Evolutionary conservation across 179 eudicot species (phyloP).

Genomic region (Amaranthus tricolor): DNA sequence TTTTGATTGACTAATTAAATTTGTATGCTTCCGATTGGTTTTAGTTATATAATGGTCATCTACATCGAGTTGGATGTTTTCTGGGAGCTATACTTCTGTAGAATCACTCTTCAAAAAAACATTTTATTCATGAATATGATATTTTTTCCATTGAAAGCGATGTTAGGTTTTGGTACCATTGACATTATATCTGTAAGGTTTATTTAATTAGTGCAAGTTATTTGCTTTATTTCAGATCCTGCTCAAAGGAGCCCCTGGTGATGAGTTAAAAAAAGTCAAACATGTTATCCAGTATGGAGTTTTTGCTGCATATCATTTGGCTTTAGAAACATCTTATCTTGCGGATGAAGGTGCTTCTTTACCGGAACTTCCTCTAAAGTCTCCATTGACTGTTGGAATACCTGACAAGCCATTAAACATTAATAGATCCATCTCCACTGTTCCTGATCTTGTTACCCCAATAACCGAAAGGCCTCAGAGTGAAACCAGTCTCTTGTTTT

Average conservation of each 20-base stretch:
- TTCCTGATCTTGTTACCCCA: slow-evolving; percentile 33
- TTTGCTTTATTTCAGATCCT: slow-evolving; percentile 36
- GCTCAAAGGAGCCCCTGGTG: slow-evolving; percentile 57
- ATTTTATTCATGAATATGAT: too few relatives aligned
- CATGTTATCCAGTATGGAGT: slow-evolving; percentile 50
- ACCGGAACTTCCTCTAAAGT: slow-evolving; percentile 44
- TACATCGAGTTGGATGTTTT: too few relatives aligned
- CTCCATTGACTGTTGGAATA: slow-evolving; percentile 40
- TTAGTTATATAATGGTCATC: neutral
- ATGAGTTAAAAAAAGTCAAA: slow-evolving; percentile 53
- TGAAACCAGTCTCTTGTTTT: slow-evolving; percentile 21
- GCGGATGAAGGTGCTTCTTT: slow-evolving; percentile 56
- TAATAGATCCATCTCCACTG: slow-evolving; percentile 38
- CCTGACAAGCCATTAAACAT: slow-evolving; percentile 40
- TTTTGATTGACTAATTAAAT: too few relatives aligned
- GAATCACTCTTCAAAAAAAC: too few relatives aligned
- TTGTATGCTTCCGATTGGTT: neutral
- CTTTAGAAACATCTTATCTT: slow-evolving; percentile 52
- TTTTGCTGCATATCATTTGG: slow-evolving; percentile 56
- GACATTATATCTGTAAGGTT: neutral
- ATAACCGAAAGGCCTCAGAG: slow-evolving; percentile 32
- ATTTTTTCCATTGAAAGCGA: too few relatives aligned
- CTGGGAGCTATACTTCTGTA: too few relatives aligned
- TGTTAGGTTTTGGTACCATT: neutral
- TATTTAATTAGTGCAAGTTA: neutral